A percentile compares a stretch with the other conserved stretches of the same genome.
Evolutionary conservation across 2,329 filamentous ascomycete genomes (phyloP).

Genomic region (Ophiostoma tasmaniense): DNA sequence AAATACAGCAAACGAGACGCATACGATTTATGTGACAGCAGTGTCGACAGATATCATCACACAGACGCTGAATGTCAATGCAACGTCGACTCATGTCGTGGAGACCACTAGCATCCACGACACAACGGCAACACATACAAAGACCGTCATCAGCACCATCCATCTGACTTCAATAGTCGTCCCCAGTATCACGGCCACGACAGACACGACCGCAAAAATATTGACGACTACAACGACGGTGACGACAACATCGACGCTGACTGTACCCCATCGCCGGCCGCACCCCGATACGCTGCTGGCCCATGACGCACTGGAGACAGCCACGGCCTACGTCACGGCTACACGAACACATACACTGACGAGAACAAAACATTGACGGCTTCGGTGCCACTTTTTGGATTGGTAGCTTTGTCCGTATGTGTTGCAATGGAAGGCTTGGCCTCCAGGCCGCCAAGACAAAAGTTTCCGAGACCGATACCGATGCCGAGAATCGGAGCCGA

Average conservation of each 20-base stretch:
- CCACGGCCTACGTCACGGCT: neutral
- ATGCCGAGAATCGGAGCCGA: neutral
- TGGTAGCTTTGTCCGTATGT: too few species aligned
- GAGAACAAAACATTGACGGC: neutral
- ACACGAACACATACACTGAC: neutral
- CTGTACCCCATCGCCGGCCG: neutral
- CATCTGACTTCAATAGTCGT: neutral
- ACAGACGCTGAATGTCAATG: too few species aligned
- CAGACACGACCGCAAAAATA: neutral
- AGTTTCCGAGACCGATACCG: neutral
- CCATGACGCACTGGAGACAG: neutral
- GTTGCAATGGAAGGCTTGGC: too few species aligned
- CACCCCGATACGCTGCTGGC: neutral
- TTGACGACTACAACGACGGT: neutral
- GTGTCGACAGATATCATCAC: too few species aligned
- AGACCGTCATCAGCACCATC: neutral
- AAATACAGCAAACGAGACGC: too few species aligned
- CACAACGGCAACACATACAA: neutral
- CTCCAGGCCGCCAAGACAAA: neutral
- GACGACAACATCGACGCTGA: neutral
- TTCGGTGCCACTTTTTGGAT: neutral
- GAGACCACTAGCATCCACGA: too few species aligned
- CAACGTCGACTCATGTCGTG: too few species aligned
- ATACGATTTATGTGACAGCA: too few species aligned
- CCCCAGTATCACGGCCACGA: neutral